Evolutionary conservation across 208 protist genomes (phyloP), one percentile per base, ranked within the genome.

Genomic region (Crithidia fasciculata): DNA sequence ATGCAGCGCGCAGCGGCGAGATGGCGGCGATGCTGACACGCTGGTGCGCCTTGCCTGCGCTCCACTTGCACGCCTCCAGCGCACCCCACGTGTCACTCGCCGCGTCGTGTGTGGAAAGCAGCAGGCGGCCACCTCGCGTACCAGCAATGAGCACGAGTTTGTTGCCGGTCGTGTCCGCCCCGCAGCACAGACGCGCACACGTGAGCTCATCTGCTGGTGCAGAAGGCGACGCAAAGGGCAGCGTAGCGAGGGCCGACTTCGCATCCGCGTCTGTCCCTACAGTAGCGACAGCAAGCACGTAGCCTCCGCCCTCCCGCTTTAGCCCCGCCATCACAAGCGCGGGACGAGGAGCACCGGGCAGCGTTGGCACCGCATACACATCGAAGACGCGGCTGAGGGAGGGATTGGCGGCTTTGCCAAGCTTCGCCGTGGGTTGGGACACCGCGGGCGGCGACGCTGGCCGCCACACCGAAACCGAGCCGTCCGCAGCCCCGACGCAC

Each of bases 401-500:
- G 5, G 45, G 8, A 5, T 40, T 44, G n/a, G 18, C 28, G 8
- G 19, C 2, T 5, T 68, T 68, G 45, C 19, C 19, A 13, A 53
- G 15, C 7, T 37, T 37, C 4, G 19, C 0, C 43, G 47, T 10
- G 1, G 54, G 8, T 4, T 8, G 5, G 53, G 28, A 8, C 0
- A 52, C 19, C 8, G 15, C 37, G n/a, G 39, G 58, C 28, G 28
- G 37, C 6, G 44, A 1, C 10, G 50, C 19, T 0, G 68, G 37
- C 7, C 62, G 53, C 74, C 74, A 80, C 18, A 80, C 53, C 15
- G 60, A 80, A 15, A 80, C 16, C 18, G 74, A 71, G 44, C 74
- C 74, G 56, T 80, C 74, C 15, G 69, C 68, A 4, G 74, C 68
- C 5, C 74, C 74, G 36, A 71, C 59, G 69, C 74, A 80, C 9